Evolutionary conservation across 768 basidiomycete genomes (phyloP).

Genomic region (Suillus cothurnatus): DNA sequence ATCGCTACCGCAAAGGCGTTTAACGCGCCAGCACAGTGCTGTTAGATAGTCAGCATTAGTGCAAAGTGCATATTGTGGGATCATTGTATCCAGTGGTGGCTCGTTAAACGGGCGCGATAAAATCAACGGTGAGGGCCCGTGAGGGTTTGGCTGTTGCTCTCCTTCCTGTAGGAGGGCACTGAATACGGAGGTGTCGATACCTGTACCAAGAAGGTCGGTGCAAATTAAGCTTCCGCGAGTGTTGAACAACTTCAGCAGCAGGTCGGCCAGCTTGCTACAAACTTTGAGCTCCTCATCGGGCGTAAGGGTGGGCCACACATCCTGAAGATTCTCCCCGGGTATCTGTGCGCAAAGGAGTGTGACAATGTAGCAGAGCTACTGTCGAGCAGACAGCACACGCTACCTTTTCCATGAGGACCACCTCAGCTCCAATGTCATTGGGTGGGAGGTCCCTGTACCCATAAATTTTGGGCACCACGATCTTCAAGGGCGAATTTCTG

Average conservation of each 20-base stretch:
- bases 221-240: conserved; percentile 18
- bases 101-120: conserved; percentile 29
- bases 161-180: conserved; percentile 13
- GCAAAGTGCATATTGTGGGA: conserved; percentile 25
- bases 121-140: conserved; percentile 17
- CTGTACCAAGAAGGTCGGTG: conserved; percentile 37
- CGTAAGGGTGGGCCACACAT: conserved; percentile 28
- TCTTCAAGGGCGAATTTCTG: conserved; percentile 15
- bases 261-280: conserved; percentile 26
- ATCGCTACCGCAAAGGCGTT: conserved; percentile 22
- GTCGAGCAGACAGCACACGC: conserved; percentile 1
- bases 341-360: conserved; percentile 18
- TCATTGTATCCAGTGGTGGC: conserved; percentile 24
- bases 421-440: conserved; percentile 33
- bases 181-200: conserved; percentile 16
- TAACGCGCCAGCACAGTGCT: conserved; percentile 27
- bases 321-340: conserved; percentile 27
- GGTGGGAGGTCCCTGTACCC: conserved; percentile 28
- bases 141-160: conserved; percentile 4
- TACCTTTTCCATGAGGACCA: conserved; percentile 35
- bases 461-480: conserved; percentile 32
- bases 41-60: conserved; percentile 30
- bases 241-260: conserved; percentile 34
- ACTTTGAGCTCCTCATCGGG: conserved; percentile 23
- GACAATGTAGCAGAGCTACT: conserved; percentile 8